These are phyloP conservation scores for Melampsora larici-populina DNA, from an alignment of 1,284 basidiomycete species.

Conservation along the genomic window DNA sequence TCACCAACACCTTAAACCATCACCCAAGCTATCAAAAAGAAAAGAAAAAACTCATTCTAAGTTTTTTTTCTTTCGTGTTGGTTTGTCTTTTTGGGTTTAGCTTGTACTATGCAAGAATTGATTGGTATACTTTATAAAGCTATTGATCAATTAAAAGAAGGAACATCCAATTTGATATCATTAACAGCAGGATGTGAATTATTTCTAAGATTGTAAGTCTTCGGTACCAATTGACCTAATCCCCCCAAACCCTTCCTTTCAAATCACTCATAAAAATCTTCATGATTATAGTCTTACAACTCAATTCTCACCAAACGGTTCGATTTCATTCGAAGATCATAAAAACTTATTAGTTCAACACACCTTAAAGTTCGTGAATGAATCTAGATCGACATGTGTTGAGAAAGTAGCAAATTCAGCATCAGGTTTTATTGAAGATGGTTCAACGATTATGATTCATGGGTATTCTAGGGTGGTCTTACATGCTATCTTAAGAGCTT, in stretches of 20 bases:
- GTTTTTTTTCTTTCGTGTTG: too few species aligned
- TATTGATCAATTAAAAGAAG: conserved; percentile 64
- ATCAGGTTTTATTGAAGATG: conserved; percentile 33
- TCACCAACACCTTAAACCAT: too few species aligned
- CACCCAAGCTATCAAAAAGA: too few species aligned
- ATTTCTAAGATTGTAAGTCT: conserved; percentile 80
- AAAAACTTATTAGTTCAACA: conserved; percentile 75
- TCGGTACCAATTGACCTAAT: conserved; percentile 69
- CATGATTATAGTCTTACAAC: conserved; percentile 53
- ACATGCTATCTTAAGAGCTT: conserved; percentile 72
- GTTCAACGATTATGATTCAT: conserved; percentile 79
- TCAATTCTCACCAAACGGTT: conserved; percentile 46
- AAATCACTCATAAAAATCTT: conserved; percentile 7
- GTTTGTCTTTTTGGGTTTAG: conserved; percentile 53
- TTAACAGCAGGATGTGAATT: conserved; percentile 84
- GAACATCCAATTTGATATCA: conserved; percentile 73
- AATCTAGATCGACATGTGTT: conserved; percentile 63
- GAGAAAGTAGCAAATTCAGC: conserved; percentile 16
- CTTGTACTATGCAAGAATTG: conserved; percentile 85
- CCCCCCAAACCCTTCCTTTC: conserved; percentile 48
- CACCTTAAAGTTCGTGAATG: conserved; percentile 68
- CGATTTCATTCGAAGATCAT: conserved; percentile 69
- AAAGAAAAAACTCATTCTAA: too few species aligned
- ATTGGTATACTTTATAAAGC: conserved; percentile 75
- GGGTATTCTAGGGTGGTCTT: conserved; percentile 94